Percentiles rank a stretch among this genome's conserved stretches.
These are phyloP conservation scores for Mycena olivaceomarginata DNA, from an alignment of 768 basidiomycete genomes.

Conservation along the genomic window DNA sequence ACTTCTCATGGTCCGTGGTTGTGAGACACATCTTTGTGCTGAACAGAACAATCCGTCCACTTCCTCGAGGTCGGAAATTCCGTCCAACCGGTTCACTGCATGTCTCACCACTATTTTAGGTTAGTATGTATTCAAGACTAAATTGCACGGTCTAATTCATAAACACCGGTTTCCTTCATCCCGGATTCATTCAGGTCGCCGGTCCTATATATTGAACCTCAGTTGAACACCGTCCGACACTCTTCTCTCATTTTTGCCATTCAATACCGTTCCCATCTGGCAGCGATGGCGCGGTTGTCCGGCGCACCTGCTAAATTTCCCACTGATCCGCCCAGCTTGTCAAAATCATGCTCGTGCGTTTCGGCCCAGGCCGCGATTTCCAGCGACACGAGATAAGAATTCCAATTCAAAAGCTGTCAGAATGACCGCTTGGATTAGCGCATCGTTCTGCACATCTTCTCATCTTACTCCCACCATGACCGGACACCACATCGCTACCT, in stretches of 20 bases:
- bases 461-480: conserved; percentile 12
- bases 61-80: too few species aligned
- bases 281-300: too few species aligned
- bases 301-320: too few species aligned
- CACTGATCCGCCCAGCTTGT: too few species aligned
- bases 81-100: too few species aligned
- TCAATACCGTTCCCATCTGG: too few species aligned
- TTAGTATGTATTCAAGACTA: neutral
- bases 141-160: neutral
- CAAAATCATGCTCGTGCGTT: too few species aligned
- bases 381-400: neutral
- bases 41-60: too few species aligned
- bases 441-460: neutral
- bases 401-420: neutral
- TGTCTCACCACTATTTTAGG: neutral
- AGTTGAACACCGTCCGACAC: neutral
- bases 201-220: neutral
- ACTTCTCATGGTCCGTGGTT: too few species aligned
- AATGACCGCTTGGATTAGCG: neutral
- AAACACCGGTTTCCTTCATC: neutral
- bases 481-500: conserved; percentile 30
- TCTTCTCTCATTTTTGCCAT: too few species aligned
- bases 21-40: too few species aligned
- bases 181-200: conserved; percentile 2
- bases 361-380: too few species aligned